Evolutionary conservation across 1,139 yeast genomes (phyloP).

Genomic region (Debaryomycetaceae sp.): DNA sequence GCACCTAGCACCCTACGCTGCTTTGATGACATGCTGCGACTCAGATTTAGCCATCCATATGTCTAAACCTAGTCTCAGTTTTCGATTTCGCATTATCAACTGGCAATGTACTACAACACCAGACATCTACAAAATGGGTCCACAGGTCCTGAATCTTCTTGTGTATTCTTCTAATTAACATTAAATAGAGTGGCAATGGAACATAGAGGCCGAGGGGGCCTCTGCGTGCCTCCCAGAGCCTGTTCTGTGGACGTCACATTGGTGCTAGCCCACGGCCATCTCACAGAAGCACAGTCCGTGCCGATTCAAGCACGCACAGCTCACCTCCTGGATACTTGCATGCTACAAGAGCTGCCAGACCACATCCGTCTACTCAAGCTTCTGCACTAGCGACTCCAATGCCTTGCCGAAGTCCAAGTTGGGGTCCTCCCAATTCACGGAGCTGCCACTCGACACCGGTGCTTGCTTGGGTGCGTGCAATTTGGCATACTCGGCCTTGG

Average conservation of each 20-base stretch:
- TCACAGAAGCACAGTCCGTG: too few species aligned
- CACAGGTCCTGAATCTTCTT: not conserved
- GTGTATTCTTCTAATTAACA: not conserved
- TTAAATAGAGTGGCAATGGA: not conserved
- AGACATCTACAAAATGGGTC: too few species aligned
- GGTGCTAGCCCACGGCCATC: too few species aligned
- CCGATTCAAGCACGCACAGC: too few species aligned
- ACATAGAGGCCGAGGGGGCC: too few species aligned
- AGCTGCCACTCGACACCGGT: slow-evolving; percentile 32
- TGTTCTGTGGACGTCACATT: too few species aligned
- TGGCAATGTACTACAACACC: too few species aligned
- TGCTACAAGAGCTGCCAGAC: not conserved
- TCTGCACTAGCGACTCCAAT: slow-evolving; percentile 41
- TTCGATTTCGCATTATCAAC: not conserved
- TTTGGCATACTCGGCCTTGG: slow-evolving; percentile 83
- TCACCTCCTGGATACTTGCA: too few species aligned
- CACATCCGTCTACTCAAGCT: slow-evolving; percentile 29
- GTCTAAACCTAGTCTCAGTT: not conserved
- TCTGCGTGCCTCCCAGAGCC: too few species aligned
- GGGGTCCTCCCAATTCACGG: slow-evolving; percentile 83
- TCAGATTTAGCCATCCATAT: not conserved
- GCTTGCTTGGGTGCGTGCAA: slow-evolving; percentile 45
- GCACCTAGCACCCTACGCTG: not conserved
- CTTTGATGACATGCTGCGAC: not conserved
- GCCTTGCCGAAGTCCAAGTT: slow-evolving; percentile 73